These are phyloP conservation scores for Suhomyces kunorum DNA, from an alignment of 1,139 yeast genomes.

Conservation along the genomic window DNA sequence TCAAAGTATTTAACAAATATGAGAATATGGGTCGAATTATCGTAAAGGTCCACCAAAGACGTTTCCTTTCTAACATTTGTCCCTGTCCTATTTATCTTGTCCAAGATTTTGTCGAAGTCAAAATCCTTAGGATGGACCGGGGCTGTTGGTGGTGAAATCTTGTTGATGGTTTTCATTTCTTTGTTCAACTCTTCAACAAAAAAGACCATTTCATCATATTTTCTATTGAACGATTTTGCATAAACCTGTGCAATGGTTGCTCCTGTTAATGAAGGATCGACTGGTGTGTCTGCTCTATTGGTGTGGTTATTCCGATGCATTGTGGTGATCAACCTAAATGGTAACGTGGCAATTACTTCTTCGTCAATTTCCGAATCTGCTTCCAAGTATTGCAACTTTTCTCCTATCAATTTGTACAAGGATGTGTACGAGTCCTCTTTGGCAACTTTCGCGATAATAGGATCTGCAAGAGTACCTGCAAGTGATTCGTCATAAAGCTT, in stretches of 20 bases:
- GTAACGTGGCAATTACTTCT: constrained; percentile 23
- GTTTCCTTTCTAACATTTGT: constrained; percentile 6
- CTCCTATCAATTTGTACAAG: constrained; percentile 53
- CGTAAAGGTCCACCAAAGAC: constrained; percentile 23
- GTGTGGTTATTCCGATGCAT: constrained; percentile 75
- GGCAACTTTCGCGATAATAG: constrained; percentile 53
- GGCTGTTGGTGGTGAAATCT: not conserved
- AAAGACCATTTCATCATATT: constrained; percentile 48
- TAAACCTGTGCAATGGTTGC: constrained; percentile 41
- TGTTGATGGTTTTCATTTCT: constrained; percentile 31
- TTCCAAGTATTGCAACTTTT: constrained; percentile 36
- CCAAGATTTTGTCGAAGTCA: constrained; percentile 24
- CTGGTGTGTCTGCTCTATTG: constrained; percentile 58
- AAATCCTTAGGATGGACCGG: constrained; percentile 25
- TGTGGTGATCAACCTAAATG: constrained; percentile 65
- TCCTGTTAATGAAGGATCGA: constrained; percentile 39
- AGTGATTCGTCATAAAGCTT: constrained; percentile 51
- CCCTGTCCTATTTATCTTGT: constrained; percentile 19
- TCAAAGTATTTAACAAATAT: constrained; percentile 76
- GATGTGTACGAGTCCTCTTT: constrained; percentile 58
- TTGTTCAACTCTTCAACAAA: constrained; percentile 47
- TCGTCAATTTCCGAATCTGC: constrained; percentile 16
- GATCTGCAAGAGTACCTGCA: constrained; percentile 49
- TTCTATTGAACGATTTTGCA: constrained; percentile 40
- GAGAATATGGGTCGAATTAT: constrained; percentile 42